Base-by-base conservation (phyloP, 2,329 filamentous ascomycete species). In the Orbilia javanica region DNA sequence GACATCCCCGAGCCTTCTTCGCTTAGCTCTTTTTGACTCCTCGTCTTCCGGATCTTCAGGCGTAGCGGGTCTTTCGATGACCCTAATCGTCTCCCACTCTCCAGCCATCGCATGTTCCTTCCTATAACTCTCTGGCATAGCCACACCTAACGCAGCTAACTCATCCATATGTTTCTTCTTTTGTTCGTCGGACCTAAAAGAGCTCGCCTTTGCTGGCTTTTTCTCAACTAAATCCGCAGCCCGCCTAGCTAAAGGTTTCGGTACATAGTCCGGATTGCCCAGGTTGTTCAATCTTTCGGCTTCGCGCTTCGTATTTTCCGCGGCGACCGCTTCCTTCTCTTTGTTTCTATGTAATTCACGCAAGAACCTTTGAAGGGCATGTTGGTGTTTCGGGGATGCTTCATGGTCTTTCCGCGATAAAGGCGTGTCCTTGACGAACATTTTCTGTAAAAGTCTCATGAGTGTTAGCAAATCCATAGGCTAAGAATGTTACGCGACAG, bases 351-450 rank as follows among this genome's bases (percentile, higher is more conserved):
- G 94, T 6, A 99, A 88, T 79, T 96, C 92, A 80, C 94, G 92
- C 7, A 99, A 88, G 81, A 94, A 96, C 66, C 95, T 93, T 85
- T 97, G 96, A 78, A 98, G 89, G 80, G 89, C 91, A 82, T 90
- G 89, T 85, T 97, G 93, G 84, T 97, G 94, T 83, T 91, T 93
- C 13, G 86, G 91, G 0, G 93, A 97, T 27, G 92, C 89, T 85
- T 97, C 94, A 85, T 97, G 94, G 85, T 97, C 95, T 80, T 90
- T 88, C 81, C 91, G 92, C 84, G 97, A 94, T 84, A 97, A 90
- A 81, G 93, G 91, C 22, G 94, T 97, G 86, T 99, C 96, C 85
- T 93, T 92, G 62, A 99, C 92, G 85, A 90, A 98, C 83, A 89
- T 89, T 83, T 90, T 89, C 74, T 79, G 36, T 39, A 29, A 11